Percentiles rank a stretch among this genome's conserved stretches.
These are phyloP conservation scores for Solanum bulbocastanum DNA, from an alignment of 257 asterid genomes.

Conservation along the genomic window DNA sequence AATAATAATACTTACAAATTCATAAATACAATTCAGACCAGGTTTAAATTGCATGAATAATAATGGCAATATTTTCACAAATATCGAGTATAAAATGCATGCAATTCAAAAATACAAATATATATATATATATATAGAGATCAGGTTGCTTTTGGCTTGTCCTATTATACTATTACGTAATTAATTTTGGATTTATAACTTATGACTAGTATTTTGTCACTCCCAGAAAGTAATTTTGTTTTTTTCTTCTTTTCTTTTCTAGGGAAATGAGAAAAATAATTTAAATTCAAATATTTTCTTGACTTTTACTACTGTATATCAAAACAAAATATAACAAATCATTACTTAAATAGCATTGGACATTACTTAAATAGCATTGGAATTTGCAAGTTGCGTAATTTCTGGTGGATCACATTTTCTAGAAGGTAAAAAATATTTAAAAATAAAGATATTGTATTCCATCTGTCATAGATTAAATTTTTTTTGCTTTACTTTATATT, in stretches of 20 bases:
- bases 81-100: not conserved
- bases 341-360: not conserved
- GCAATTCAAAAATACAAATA: not conserved
- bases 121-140: not conserved
- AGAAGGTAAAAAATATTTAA: not conserved
- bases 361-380: not conserved
- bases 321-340: not conserved
- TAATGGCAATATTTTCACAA: not conserved
- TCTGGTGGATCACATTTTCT: not conserved
- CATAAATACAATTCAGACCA: not conserved
- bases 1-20: not conserved
- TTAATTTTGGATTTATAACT: not conserved
- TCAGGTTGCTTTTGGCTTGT: not conserved
- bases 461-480: not conserved
- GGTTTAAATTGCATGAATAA: not conserved
- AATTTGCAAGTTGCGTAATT: not conserved
- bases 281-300: not conserved
- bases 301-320: not conserved
- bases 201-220: not conserved
- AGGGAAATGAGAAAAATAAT: not conserved
- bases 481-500: not conserved
- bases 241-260: not conserved
- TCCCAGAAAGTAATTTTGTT: slow-evolving; percentile 7
- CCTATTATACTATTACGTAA: not conserved
- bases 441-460: not conserved